phyloP scores from a whole-genome alignment of 2,329 filamentous ascomycete genomes.

The Ophiostoma angusticollis region DNA sequence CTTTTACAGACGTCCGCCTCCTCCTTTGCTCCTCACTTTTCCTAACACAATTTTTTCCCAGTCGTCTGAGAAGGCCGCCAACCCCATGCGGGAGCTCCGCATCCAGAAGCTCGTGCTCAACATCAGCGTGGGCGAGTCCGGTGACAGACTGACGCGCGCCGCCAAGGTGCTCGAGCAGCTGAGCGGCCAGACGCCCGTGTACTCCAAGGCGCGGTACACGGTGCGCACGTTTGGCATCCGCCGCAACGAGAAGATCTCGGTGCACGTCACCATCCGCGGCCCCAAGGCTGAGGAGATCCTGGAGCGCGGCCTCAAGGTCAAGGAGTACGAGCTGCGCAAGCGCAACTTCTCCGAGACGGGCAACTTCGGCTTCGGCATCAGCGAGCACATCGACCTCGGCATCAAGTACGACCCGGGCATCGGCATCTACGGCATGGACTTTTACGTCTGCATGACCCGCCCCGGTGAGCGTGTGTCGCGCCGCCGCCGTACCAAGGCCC shows the following conservation, averaged over 20 bases:
- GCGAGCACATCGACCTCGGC: constrained; percentile 99
- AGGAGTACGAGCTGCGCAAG: constrained; percentile 99
- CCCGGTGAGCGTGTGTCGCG: constrained; percentile 96
- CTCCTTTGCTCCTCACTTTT: too few species aligned
- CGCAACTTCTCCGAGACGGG: constrained; percentile 99
- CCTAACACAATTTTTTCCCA: constrained; percentile 20
- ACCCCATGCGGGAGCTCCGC: constrained; percentile 99
- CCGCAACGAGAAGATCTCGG: constrained; percentile 99
- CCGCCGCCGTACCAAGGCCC: constrained; percentile 80
- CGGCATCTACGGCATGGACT: constrained; percentile 99
- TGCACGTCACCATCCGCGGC: constrained; percentile 98
- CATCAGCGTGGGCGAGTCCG: constrained; percentile 99
- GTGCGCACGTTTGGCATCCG: constrained; percentile 99
- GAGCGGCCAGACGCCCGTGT: constrained; percentile 98
- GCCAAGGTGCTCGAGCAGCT: constrained; percentile 99
- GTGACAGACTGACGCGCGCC: constrained; percentile 99
- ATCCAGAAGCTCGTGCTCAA: constrained; percentile 99
- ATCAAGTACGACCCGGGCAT: constrained; percentile 99
- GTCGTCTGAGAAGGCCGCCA: constrained; percentile 73
- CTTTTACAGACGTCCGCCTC: too few species aligned
- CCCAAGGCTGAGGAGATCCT: constrained; percentile 97
- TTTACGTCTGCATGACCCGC: constrained; percentile 99
- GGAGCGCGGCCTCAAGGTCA: constrained; percentile 99
- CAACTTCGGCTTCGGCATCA: constrained; percentile 99
- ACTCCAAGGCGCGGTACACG: constrained; percentile 99